Conservation (phyloP, 768 basidiomycete species). For the Cystofilobasidium capitatum region DNA sequence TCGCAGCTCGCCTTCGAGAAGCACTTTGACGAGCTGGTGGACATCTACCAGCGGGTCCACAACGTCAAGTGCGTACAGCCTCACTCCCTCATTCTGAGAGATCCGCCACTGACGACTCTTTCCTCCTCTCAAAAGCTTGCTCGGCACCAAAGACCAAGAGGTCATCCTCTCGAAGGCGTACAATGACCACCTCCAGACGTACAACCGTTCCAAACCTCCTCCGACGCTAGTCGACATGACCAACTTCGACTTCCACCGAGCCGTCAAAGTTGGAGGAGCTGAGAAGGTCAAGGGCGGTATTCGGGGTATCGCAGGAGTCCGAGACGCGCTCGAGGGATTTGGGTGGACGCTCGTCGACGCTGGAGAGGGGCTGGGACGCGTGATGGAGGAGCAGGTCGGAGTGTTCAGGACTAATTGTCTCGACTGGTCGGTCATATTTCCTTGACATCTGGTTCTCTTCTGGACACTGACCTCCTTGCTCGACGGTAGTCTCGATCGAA, state of each 20-base stretch:
- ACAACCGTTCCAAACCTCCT: slow-evolving; percentile 38
- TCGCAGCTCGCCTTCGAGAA: slow-evolving; percentile 96
- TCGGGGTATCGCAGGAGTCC: slow-evolving; percentile 52
- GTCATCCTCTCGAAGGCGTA: slow-evolving; percentile 72
- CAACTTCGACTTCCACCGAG: slow-evolving; percentile 87
- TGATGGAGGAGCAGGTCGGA: slow-evolving; percentile 74
- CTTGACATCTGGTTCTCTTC: background rate
- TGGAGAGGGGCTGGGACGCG: slow-evolving; percentile 43
- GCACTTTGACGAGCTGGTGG: slow-evolving; percentile 75
- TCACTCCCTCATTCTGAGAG: background rate
- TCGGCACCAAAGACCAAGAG: slow-evolving; percentile 89
- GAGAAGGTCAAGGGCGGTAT: slow-evolving; percentile 73
- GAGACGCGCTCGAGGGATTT: slow-evolving; percentile 61
- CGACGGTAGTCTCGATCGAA: slow-evolving; percentile 72
- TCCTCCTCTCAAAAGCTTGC: slow-evolving; percentile 42
- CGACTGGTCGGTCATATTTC: slow-evolving; percentile 56
- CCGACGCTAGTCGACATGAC: slow-evolving; percentile 65
- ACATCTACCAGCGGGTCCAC: slow-evolving; percentile 75
- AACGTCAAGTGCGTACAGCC: slow-evolving; percentile 54
- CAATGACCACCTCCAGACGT: slow-evolving; percentile 54
- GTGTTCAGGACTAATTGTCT: slow-evolving; percentile 90
- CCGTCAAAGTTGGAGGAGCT: slow-evolving; percentile 70
- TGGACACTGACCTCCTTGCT: background rate
- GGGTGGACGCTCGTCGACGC: slow-evolving; percentile 75
- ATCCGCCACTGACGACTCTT: background rate